phyloP scores from a whole-genome alignment of 129 eudicot species.

The Escallonia herrerae region DNA sequence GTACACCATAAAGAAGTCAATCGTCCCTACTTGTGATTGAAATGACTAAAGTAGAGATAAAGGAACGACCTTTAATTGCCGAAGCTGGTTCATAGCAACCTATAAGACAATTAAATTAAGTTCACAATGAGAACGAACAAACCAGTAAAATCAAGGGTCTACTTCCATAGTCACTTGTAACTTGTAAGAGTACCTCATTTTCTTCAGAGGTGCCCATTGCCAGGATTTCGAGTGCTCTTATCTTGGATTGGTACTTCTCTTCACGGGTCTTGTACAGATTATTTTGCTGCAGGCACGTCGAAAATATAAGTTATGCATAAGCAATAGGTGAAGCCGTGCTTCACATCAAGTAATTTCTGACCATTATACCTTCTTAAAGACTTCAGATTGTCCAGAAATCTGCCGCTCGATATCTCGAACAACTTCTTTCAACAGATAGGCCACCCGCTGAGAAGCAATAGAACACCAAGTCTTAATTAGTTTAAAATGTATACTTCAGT shows the following conservation, averaged over 20 bases:
- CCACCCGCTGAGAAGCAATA: conserved; percentile 52
- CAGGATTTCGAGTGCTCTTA: conserved; percentile 64
- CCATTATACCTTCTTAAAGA: conserved; percentile 50
- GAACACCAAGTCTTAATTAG: no score
- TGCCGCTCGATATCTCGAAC: conserved; percentile 78
- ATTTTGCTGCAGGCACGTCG: conserved; percentile 60
- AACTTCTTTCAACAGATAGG: conserved; percentile 52
- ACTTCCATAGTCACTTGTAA: not conserved
- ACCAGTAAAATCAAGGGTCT: not conserved
- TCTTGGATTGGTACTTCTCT: conserved; percentile 52
- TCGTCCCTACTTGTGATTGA: no score
- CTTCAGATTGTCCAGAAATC: conserved; percentile 52
- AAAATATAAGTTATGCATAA: conserved; percentile 1
- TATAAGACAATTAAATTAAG: no score
- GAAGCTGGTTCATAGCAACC: conserved; percentile 67
- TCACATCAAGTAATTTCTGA: not conserved
- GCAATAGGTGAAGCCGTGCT: not conserved
- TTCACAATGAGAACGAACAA: conserved; percentile 3
- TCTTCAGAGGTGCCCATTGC: conserved; percentile 73
- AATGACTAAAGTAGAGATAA: no score
- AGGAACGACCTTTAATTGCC: conserved; percentile 56
- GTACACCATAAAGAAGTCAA: no score
- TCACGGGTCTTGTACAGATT: conserved; percentile 58
- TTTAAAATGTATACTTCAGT: no score
- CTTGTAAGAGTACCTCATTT: conserved; percentile 74